Conservation (phyloP, 192 early-diverging fungal genomes). For the Allomyces macrogynus region DNA sequence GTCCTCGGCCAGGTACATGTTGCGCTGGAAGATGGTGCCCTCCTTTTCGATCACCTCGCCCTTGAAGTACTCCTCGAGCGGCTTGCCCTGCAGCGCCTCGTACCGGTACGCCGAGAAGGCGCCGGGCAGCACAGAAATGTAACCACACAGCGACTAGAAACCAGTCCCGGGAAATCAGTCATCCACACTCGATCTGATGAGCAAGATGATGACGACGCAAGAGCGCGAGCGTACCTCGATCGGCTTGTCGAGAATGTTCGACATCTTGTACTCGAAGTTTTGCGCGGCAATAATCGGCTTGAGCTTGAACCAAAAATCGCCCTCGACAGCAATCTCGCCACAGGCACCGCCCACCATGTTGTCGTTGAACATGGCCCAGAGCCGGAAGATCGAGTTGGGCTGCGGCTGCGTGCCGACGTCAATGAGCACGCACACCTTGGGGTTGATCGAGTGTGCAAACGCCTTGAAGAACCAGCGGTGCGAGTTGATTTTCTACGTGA, state of each 20-base stretch:
- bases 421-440: conserved; percentile 44
- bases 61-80: conserved; percentile 46
- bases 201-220: not conserved
- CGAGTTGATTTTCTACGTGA: conserved; percentile 37
- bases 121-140: conserved; percentile 62
- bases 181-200: not conserved
- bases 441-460: conserved; percentile 38
- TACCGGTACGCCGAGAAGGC: conserved; percentile 62
- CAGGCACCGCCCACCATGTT: conserved; percentile 53
- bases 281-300: conserved; percentile 57
- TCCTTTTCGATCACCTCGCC: conserved; percentile 38
- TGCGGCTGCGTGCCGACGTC: conserved; percentile 56
- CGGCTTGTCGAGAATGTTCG: not conserved
- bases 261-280: conserved; percentile 50
- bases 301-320: conserved; percentile 27
- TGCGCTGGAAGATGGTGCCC: conserved; percentile 23
- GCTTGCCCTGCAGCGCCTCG: conserved; percentile 32
- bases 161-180: too few relatives aligned
- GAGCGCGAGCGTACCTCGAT: not conserved
- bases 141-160: conserved; percentile 44
- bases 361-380: conserved; percentile 22
- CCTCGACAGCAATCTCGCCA: conserved; percentile 48
- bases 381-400: conserved; percentile 25
- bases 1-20: conserved; percentile 53
- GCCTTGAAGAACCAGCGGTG: conserved; percentile 64